Evolutionary conservation across 345 rosid genomes (phyloP), one percentile per base, ranked within the genome.

Genomic region (Noccaea caerulescens): DNA sequence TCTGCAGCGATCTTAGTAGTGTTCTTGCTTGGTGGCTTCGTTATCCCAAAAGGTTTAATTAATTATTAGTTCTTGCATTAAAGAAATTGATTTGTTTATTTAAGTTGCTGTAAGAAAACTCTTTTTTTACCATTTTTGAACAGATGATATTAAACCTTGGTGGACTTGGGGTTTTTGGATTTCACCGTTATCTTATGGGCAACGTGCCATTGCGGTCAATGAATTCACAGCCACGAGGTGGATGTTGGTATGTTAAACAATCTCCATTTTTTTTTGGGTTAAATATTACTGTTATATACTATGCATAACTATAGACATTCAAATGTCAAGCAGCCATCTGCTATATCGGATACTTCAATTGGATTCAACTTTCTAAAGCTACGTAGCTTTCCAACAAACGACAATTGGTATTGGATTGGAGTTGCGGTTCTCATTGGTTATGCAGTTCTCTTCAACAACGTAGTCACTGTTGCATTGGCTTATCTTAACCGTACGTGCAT

Each of bases 101-200:
- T 1, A 0, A 30, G 27, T 69, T 69, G 53, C 7, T 57, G n/a
- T 30, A 49, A 25, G 27, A 69, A 51, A 38, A 57, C 46, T 10
- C 3, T 43, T 25, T 25, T 25, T 25, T 25, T 16, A 9, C 14
- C 16, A 50, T 43, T 23, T 67, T 23, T 66, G 34, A 4, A 63
- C 90, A 93, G 98, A 54, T 37, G 66, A 69, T 64, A 87, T 90
- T 63, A 88, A 85, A 47, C 90, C 97, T 0, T 87, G 95, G 97
- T 93, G 97, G 98, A 10, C 70, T 42, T 93, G 98, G 98, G 98
- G 82, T n/a, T 88, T 75, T 77, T 93, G 98, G 98, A 14, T 93
- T 49, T 90, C 98, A 10, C 97, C 98, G 1, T 60, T 93, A 69
- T 79, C 95, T 23, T 93, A 93, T 72, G 93, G 78, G 37, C 97